Evolutionary conservation across 2,329 filamentous ascomycete species (phyloP), one percentile per base, ranked within the genome.

Genomic region (Acephala macrosclerotiorum): DNA sequence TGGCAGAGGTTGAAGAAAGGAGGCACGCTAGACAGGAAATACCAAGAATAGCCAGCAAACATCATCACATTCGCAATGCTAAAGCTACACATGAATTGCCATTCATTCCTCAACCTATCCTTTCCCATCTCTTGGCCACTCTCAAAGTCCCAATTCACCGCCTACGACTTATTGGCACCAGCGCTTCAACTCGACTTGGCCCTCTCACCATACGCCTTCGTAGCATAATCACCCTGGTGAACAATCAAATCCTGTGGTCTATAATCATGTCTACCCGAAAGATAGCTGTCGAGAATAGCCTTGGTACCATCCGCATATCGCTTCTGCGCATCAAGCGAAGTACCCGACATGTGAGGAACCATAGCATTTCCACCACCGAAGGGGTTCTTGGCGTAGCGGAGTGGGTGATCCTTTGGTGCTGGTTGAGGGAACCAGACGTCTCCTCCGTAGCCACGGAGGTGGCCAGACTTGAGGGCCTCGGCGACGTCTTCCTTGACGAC

Each of bases 401-500:
- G 92, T 66, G 89, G 88, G 87, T 99, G 96, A 78, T 97, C 94
- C 82, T 89, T 87, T 77, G 94, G 94, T 25, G 96, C 96, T 75
- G 96, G 96, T 87, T 99, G 96, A 56, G 94, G 94, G 93, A 76
- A 75, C 95, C 95, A 98, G 76, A 96, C 92, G 74, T 96, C 92
- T 77, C 92, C 92, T 71, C 88, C 93, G 84, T 96, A 96, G 73
- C 93, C 93, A 76, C 91, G 90, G 77, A 96, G 91, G 81, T 98
- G 94, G 76, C 96, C 96, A 38, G 86, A 88, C 86, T 95, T 93
- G 79, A 99, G 88, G 58, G 96, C 96, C 33, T 91, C 94, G 70
- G 96, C 96, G 64, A 99, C 96, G 75, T 98, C 96, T 84, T 98
- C 95, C 89, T 98, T 98, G 84, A 98, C 95, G 75, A 99, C 94